Conservation (phyloP, 2,329 filamentous ascomycete genomes). For the Diplodia sapinea region DNA sequence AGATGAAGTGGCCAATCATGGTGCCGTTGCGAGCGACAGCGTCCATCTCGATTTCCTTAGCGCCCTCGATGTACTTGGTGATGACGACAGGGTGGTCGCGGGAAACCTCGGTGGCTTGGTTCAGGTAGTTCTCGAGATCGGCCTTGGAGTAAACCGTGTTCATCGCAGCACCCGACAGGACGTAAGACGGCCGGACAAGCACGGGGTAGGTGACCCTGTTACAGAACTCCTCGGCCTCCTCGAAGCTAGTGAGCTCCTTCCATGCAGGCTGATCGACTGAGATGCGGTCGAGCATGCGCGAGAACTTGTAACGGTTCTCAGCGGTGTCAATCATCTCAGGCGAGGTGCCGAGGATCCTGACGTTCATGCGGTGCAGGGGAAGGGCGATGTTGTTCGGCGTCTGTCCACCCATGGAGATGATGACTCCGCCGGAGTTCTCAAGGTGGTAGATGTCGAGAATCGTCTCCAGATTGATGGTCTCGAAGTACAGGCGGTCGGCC, state of each 20-base stretch:
- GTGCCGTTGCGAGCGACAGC: constrained; percentile 89
- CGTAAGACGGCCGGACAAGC: constrained; percentile 92
- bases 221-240: constrained; percentile 88
- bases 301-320: constrained; percentile 98
- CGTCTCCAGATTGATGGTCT: constrained; percentile 90
- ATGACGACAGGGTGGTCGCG: constrained; percentile 97
- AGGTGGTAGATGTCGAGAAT: constrained; percentile 92
- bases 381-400: constrained; percentile 98
- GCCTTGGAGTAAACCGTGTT: constrained; percentile 98
- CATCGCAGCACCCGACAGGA: constrained; percentile 96
- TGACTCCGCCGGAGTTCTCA: constrained; percentile 80
- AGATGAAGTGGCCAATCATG: constrained; percentile 95
- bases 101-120: constrained; percentile 91
- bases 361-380: constrained; percentile 83
- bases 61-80: constrained; percentile 99
- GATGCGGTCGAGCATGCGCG: constrained; percentile 94
- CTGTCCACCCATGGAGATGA: constrained; percentile 96
- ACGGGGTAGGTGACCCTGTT: constrained; percentile 90
- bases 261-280: constrained; percentile 95
- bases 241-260: constrained; percentile 96
- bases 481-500: constrained; percentile 92
- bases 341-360: constrained; percentile 92
- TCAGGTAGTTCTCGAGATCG: constrained; percentile 85
- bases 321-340: constrained; percentile 99
- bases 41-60: constrained; percentile 99